These are phyloP conservation scores for Mortierella sp. DNA, from an alignment of 371 early-diverging fungal species.

Conservation along the genomic window DNA sequence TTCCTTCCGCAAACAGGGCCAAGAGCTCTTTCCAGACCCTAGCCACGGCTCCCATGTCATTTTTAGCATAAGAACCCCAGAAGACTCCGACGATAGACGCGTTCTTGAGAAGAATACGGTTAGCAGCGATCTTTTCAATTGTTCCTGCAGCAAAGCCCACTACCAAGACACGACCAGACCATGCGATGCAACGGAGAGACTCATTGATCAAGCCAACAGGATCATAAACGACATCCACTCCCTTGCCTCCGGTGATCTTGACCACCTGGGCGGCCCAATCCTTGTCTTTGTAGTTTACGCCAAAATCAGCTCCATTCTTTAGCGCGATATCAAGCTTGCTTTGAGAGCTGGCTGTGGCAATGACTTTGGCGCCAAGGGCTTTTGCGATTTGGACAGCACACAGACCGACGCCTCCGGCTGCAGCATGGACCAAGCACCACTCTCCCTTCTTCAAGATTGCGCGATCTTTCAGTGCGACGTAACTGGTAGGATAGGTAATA, in stretches of 20 bases:
- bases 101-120: constrained; percentile 88
- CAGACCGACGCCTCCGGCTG: constrained; percentile 83
- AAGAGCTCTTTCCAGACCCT: constrained; percentile 83
- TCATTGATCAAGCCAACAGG: constrained; percentile 83
- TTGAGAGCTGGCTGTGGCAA: constrained; percentile 85
- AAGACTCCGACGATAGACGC: constrained; percentile 78
- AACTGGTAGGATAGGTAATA: constrained; percentile 88
- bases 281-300: constrained; percentile 83
- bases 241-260: constrained; percentile 76
- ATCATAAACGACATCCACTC: constrained; percentile 84
- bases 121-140: constrained; percentile 86
- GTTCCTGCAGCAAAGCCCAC: constrained; percentile 90
- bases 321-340: constrained; percentile 81
- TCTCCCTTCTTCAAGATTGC: constrained; percentile 73
- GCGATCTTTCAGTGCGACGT: constrained; percentile 80
- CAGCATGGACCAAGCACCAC: constrained; percentile 84
- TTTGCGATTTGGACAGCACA: constrained; percentile 79
- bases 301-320: constrained; percentile 81
- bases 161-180: constrained; percentile 88
- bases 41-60: constrained; percentile 74
- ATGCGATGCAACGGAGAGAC: constrained; percentile 83
- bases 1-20: constrained; percentile 70
- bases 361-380: constrained; percentile 85
- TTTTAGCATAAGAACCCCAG: constrained; percentile 83
- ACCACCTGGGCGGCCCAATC: constrained; percentile 84